A percentile compares a stretch with the other conserved stretches of the same genome.
phyloP scores from a whole-genome alignment of 768 basidiomycete genomes.

The Rhizopogon vinicolor region DNA sequence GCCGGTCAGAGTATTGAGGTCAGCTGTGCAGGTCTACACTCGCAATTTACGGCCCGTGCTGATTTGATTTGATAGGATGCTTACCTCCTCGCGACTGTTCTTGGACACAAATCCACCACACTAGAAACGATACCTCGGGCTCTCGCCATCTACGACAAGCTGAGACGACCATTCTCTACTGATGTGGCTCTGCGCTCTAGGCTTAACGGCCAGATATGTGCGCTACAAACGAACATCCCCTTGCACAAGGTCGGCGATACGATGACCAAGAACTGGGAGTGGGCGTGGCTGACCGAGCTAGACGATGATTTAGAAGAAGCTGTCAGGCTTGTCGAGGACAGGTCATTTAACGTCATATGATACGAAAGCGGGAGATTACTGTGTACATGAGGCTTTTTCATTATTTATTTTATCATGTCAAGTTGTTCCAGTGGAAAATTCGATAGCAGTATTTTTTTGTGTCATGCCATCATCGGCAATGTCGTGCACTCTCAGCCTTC shows the following conservation, averaged over 20 bases:
- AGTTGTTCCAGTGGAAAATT: not conserved
- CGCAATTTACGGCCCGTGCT: not conserved
- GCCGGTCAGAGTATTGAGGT: slow-evolving; percentile 42
- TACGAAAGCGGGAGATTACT: too few relatives aligned
- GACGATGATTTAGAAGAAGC: slow-evolving; percentile 18
- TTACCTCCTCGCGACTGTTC: slow-evolving; percentile 30
- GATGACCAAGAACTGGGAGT: slow-evolving; percentile 54
- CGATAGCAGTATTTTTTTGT: slow-evolving; percentile 46
- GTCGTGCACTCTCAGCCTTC: slow-evolving; percentile 75
- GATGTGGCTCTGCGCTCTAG: slow-evolving; percentile 26
- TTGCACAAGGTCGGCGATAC: slow-evolving; percentile 35
- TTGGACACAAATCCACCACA: slow-evolving; percentile 37
- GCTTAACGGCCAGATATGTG: slow-evolving; percentile 11
- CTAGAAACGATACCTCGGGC: slow-evolving; percentile 34
- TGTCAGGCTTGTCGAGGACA: slow-evolving; percentile 8
- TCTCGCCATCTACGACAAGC: slow-evolving; percentile 43
- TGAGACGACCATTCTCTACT: slow-evolving; percentile 43
- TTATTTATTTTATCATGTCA: not conserved
- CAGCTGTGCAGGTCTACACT: slow-evolving; percentile 1
- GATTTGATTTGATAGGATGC: slow-evolving; percentile 23
- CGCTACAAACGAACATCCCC: slow-evolving; percentile 17
- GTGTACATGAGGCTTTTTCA: not conserved
- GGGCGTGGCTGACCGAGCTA: slow-evolving; percentile 32
- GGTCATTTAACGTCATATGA: not conserved
- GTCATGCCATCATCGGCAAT: slow-evolving; percentile 82